Conservation (phyloP, 2,329 filamentous ascomycete species). For the Rutstroemia sp. region DNA sequence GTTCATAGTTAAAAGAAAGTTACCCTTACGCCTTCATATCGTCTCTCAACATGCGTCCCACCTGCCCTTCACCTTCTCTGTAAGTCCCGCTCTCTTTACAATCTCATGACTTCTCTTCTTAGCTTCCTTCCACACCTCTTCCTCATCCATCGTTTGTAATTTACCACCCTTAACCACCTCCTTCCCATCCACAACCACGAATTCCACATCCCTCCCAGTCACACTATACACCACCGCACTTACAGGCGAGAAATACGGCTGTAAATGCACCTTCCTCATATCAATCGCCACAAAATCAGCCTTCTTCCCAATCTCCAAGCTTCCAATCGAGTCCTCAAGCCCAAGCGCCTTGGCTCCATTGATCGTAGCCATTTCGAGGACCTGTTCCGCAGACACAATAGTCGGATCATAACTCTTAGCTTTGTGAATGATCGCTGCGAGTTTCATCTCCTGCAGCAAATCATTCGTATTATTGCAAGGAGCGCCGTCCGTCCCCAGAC, state of each 20-base stretch:
- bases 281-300: constrained; percentile 53
- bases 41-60: constrained; percentile 20
- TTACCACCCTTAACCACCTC: no score
- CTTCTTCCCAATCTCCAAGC: constrained; percentile 38
- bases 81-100: constrained; percentile 33
- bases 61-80: constrained; percentile 29
- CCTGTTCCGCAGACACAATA: no score
- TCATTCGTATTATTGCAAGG: constrained; percentile 48
- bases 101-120: constrained; percentile 31
- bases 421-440: no score
- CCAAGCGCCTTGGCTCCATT: no score
- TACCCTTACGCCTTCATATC: no score
- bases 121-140: constrained; percentile 33
- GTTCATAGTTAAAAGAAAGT: no score
- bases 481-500: constrained; percentile 42
- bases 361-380: no score
- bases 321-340: no score
- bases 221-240: constrained; percentile 33
- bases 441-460: no score
- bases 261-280: constrained; percentile 8
- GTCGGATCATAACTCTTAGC: no score
- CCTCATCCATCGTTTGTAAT: constrained; percentile 31
- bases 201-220: no score
- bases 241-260: constrained; percentile 24
- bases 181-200: no score